Conservation (phyloP, 345 rosid genomes). For the Arabidopsis suecica region DNA sequence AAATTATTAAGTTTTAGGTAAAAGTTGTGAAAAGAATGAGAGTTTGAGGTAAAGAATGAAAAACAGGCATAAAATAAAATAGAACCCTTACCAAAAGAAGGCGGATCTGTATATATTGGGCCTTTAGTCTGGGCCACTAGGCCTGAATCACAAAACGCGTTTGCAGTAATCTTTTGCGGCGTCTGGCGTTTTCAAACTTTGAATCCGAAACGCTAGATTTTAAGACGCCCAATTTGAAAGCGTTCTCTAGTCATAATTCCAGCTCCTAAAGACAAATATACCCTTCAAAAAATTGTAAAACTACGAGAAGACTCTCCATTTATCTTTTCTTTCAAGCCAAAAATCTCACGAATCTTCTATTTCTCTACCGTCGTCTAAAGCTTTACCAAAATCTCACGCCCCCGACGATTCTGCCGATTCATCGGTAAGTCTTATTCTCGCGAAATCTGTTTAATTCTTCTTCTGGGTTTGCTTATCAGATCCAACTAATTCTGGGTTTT, state of each 20-base stretch:
- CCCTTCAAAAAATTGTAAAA: background rate
- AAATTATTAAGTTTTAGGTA: too few species aligned
- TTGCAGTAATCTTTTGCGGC: background rate
- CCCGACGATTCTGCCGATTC: constrained; percentile 33
- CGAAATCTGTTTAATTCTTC: background rate
- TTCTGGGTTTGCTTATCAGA: constrained; percentile 14
- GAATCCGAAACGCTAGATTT: background rate
- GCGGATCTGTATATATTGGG: background rate
- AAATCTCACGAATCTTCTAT: background rate
- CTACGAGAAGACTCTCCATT: background rate
- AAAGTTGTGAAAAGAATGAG: too few species aligned
- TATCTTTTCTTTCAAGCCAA: constrained; percentile 39
- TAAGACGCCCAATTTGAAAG: constrained; percentile 3
- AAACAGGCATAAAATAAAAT: background rate
- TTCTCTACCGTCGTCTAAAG: constrained; percentile 4
- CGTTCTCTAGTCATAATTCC: background rate
- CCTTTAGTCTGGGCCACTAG: background rate
- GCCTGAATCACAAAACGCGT: background rate
- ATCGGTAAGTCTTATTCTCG: constrained; percentile 4
- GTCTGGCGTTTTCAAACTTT: background rate
- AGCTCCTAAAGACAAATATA: background rate
- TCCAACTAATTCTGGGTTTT: constrained; percentile 24
- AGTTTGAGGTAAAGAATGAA: too few species aligned
- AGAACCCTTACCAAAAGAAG: background rate
- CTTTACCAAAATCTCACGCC: constrained; percentile 15